Evolutionary conservation across 768 basidiomycete genomes (phyloP).

Genomic region (Boletus edulis): DNA sequence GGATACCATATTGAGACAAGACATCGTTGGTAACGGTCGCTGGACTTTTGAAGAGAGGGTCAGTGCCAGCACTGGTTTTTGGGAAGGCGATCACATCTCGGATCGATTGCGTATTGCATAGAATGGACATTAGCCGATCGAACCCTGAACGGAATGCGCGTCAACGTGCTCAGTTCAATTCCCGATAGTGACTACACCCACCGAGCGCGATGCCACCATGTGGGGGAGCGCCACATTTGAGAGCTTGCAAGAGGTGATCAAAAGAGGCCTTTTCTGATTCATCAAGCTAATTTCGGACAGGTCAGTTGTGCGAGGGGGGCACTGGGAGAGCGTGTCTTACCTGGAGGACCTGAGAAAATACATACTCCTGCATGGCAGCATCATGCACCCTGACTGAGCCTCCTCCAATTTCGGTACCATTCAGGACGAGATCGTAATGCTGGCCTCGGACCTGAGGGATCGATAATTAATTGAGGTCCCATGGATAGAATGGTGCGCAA

Average conservation of each 20-base stretch:
- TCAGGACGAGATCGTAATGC: constrained; percentile 94
- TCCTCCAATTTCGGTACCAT: constrained; percentile 92
- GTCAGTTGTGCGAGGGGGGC: constrained; percentile 10
- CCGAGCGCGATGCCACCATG: constrained; percentile 95
- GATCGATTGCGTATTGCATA: constrained; percentile 85
- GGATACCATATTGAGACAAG: constrained; percentile 65
- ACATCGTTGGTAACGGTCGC: constrained; percentile 51
- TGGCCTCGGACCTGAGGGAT: constrained; percentile 80
- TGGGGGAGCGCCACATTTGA: constrained; percentile 89
- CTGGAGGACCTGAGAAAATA: constrained; percentile 75
- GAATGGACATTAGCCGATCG: constrained; percentile 88
- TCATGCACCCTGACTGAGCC: constrained; percentile 94
- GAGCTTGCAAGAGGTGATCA: constrained; percentile 80
- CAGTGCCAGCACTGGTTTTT: constrained; percentile 80
- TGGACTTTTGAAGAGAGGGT: constrained; percentile 89
- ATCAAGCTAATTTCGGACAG: constrained; percentile 52
- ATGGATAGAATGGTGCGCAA: constrained; percentile 19
- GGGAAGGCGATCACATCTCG: constrained; percentile 97
- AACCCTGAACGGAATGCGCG: constrained; percentile 55
- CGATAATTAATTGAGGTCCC: background rate
- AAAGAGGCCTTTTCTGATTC: constrained; percentile 75
- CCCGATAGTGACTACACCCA: constrained; percentile 32
- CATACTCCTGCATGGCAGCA: constrained; percentile 78
- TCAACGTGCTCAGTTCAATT: constrained; percentile 7
- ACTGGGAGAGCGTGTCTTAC: constrained; percentile 38